Percentiles rank a stretch among this genome's conserved stretches.
phyloP scores from a whole-genome alignment of 2,329 filamentous ascomycete species.

The Verruconis gallopava region DNA sequence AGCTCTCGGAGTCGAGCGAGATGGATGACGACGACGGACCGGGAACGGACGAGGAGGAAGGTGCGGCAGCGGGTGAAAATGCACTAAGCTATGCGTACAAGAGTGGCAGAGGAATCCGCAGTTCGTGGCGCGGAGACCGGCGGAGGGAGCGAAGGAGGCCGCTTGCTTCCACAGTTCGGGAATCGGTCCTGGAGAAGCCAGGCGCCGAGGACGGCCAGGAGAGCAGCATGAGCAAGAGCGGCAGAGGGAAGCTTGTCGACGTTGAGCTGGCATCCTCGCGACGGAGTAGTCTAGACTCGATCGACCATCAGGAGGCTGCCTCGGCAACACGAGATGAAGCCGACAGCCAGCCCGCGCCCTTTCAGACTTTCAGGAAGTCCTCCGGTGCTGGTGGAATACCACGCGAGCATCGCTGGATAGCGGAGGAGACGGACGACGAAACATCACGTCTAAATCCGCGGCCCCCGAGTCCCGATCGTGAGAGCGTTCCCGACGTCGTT shows the following conservation, averaged over 20 bases:
- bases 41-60: conserved; percentile 21
- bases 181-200: conserved; percentile 21
- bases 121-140: conserved; percentile 42
- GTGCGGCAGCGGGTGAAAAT: conserved; percentile 23
- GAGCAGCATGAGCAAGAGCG: conserved; percentile 38
- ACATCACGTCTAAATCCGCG: conserved; percentile 31
- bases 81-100: conserved; percentile 22
- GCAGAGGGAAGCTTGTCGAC: conserved; percentile 64
- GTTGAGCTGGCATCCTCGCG: conserved; percentile 63
- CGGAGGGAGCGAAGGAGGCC: conserved; percentile 27
- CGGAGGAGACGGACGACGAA: conserved; percentile 40
- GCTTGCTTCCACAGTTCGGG: conserved; percentile 21
- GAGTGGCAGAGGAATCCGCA: conserved; percentile 39
- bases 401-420: conserved; percentile 19
- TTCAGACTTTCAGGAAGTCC: conserved; percentile 42
- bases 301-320: conserved; percentile 26
- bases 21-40: conserved; percentile 48
- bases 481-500: conserved; percentile 44
- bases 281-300: conserved; percentile 30
- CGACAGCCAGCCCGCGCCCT: conserved; percentile 32
- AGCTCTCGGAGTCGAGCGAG: conserved; percentile 74
- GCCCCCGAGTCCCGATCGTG: conserved; percentile 35
- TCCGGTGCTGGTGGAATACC: conserved; percentile 19
- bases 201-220: conserved; percentile 26
- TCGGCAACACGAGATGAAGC: conserved; percentile 22